A percentile compares a stretch with the other conserved stretches of the same genome.
These are phyloP conservation scores for Pleoardoris graminearum DNA, from an alignment of 2,329 filamentous ascomycete species.

Conservation along the genomic window DNA sequence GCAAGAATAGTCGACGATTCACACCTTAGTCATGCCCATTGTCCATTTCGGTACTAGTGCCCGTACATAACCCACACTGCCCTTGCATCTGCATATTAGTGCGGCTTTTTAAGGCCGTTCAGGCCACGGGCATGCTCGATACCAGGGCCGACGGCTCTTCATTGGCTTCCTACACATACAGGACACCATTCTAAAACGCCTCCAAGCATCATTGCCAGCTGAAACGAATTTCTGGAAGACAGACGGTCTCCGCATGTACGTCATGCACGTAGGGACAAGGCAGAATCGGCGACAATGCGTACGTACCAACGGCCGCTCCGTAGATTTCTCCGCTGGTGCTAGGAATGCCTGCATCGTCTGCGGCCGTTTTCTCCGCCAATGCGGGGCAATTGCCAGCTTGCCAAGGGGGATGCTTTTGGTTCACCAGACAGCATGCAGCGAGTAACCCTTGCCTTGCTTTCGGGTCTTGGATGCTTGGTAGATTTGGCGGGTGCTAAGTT, in stretches of 20 bases:
- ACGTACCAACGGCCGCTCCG: conserved; percentile 4
- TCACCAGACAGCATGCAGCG: not conserved
- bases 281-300: conserved; percentile 2
- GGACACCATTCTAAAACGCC: conserved; percentile 10
- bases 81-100: conserved; percentile 22
- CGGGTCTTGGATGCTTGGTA: not conserved
- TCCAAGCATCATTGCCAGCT: conserved; percentile 13
- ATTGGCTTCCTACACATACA: conserved; percentile 8
- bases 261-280: conserved; percentile 7
- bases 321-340: conserved; percentile 1
- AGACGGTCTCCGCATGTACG: not conserved
- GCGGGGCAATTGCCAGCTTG: not conserved
- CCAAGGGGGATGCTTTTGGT: not conserved
- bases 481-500: not conserved
- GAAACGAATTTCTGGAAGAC: conserved; percentile 7
- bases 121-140: conserved; percentile 4
- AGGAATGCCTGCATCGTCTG: not conserved
- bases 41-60: conserved; percentile 20
- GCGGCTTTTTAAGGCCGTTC: conserved; percentile 8
- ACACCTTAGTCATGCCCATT: conserved; percentile 18
- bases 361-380: too few relatives aligned
- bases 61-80: conserved; percentile 11
- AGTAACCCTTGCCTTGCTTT: conserved; percentile 1
- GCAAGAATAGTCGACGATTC: conserved; percentile 13
- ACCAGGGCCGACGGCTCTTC: not conserved